Evolutionary conservation across 192 early-diverging fungal species (phyloP), one percentile per base, ranked within the genome.

Genomic region (Rhizophagus sp.): DNA sequence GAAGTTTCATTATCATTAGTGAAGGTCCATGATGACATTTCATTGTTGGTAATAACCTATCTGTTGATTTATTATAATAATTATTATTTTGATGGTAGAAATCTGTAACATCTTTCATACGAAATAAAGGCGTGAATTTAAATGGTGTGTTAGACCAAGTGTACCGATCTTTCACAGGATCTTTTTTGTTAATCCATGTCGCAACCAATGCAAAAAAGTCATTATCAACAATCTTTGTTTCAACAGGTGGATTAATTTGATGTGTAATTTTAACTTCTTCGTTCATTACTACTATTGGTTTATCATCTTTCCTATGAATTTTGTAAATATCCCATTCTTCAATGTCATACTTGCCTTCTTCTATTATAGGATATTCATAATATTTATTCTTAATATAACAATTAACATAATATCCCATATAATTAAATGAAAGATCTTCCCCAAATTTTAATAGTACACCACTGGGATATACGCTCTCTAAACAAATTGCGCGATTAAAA

Each of bases 11-110:
- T 22, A 71, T 39, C 69, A 71, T 71, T 1, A 71, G 8, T 47
- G 69, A 71, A 19, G 36, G 69, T 71, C 36, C 69, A 13, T 71
- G 69, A 19, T 71, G 69, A 47, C 69, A 71, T 72, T 72, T 72
- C 70, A 72, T 72, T 47, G 70, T 72, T 72, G 70, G 70, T 72
- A 72, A 47, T 47, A 47, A 47, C 2, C 25, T n/a, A 72, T 72
- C 3, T 17, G 69, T 47, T 49, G 70, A 72, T 72, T 72, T 15
- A 49, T 72, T 72, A 47, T 72, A 72, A 47, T 39, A 49, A n/a
- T 72, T 33, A 3, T 13, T 10, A 47, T 33, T 41, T 67, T 67
- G 17, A 4, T 67, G 0, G 25, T 47, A 72, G 5, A 72, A 72
- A 67, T 22, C 25, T 44, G 41, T n/a, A 25, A 13, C 1, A 72